Evolutionary conservation across 2,329 filamentous ascomycete species (phyloP), one percentile per base, ranked within the genome.

Genomic region (Salinomyces thailandicus): DNA sequence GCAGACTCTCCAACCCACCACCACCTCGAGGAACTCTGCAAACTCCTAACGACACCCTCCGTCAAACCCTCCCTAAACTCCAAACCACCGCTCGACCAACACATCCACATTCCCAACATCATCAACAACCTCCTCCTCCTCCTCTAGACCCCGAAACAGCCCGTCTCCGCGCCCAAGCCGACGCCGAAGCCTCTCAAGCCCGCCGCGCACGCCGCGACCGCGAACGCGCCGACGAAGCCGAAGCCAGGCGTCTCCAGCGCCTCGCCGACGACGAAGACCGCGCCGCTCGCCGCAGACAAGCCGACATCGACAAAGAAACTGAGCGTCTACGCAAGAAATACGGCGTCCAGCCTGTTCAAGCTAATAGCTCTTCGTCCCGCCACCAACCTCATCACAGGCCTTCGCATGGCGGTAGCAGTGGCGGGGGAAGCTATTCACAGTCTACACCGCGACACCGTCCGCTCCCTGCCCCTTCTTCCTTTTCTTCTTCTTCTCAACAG

Each of bases 231-330:
- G 77, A 81, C 49, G 77, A 81, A 48, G 69, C 65, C 0, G 53
- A 53, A 42, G 45, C 74, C 41, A 64, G 65, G 41, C 68, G 75
- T 27, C 73, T 81, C 36, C 72, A 77, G 51, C 71, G 69, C 50
- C 44, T 51, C 39, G 44, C 53, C 18, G 53, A 69, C 64, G 37
- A 58, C 29, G 81, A 86, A 52, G 75, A 80, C 17, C 71, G 68
- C 38, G 75, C 78, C 45, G 69, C 66, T 0, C 31, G 43, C 12
- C 39, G 62, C 18, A 66, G 62, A 40, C 66, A 76, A 43, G 66
- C 64, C 1, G 72, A 73, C 36, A 51, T 71, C 11, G 65, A 93
- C 22, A 75, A 76, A 29, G 87, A 95, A 60, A 93, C 85, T 0
- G 79, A 79, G 47, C 72, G 85, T 1, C 63, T 95, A 5, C 67